Evolutionary conservation across 2,329 filamentous ascomycete species (phyloP).

Genomic region (Raffaelea deltoideospora): DNA sequence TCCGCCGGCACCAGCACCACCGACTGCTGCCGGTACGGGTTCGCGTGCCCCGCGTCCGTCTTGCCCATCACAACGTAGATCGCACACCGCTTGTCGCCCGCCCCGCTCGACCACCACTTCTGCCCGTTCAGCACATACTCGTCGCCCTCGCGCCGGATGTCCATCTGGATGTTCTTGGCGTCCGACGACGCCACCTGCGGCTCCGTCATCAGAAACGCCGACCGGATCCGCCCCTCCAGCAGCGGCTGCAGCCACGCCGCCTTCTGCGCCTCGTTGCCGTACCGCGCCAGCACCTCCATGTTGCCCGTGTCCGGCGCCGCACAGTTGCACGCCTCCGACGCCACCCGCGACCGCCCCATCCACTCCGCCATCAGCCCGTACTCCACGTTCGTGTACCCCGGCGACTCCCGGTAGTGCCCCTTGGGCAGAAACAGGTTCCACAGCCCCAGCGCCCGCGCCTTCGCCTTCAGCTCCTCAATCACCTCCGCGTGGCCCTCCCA

Average conservation of each 20-base stretch:
- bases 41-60: conserved; percentile 57
- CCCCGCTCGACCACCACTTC: conserved; percentile 99
- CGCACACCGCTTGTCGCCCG: conserved; percentile 81
- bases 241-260: conserved; percentile 66
- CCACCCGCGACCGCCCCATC: conserved; percentile 70
- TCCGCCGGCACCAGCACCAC: conserved; percentile 76
- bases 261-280: conserved; percentile 77
- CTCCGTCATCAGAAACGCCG: conserved; percentile 90
- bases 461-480: conserved; percentile 77
- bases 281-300: conserved; percentile 90
- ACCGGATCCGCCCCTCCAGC: conserved; percentile 72
- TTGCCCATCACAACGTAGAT: conserved; percentile 98
- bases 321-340: conserved; percentile 81
- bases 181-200: conserved; percentile 78
- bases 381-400: conserved; percentile 88
- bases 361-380: conserved; percentile 97
- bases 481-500: conserved; percentile 69
- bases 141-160: conserved; percentile 68
- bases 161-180: conserved; percentile 81
- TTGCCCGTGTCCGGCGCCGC: conserved; percentile 86
- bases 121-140: conserved; percentile 84
- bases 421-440: conserved; percentile 99
- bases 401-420: conserved; percentile 88
- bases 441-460: conserved; percentile 68
- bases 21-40: conserved; percentile 81